phyloP scores from a whole-genome alignment of 768 basidiomycete genomes.

The Galerina marginata region DNA sequence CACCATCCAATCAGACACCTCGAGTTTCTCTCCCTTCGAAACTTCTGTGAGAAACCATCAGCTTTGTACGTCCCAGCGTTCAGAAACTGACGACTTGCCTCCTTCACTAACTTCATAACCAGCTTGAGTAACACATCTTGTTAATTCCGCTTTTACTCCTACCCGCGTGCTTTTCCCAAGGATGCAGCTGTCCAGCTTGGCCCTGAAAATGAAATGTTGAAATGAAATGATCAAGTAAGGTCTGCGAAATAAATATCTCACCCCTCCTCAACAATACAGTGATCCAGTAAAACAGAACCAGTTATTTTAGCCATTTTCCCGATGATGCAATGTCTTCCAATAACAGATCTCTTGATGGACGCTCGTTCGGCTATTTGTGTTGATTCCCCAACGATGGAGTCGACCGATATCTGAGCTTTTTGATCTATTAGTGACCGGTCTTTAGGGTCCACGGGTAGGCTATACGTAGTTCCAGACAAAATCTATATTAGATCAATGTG shows the following conservation, averaged over 20 bases:
- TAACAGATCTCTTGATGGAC: constrained; percentile 77
- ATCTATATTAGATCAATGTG: constrained; percentile 42
- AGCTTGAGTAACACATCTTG: constrained; percentile 73
- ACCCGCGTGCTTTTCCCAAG: constrained; percentile 77
- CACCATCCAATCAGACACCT: constrained; percentile 43
- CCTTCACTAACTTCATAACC: constrained; percentile 74
- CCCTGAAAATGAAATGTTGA: constrained; percentile 44
- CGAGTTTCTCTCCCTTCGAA: constrained; percentile 49
- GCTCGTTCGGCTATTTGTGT: constrained; percentile 83
- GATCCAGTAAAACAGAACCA: constrained; percentile 86
- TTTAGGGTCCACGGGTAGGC: constrained; percentile 63
- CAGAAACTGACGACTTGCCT: constrained; percentile 47
- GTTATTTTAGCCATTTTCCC: constrained; percentile 84
- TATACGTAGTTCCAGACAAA: constrained; percentile 54
- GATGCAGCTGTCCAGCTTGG: constrained; percentile 78
- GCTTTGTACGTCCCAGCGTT: neutral
- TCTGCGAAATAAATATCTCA: constrained; percentile 37
- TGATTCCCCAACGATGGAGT: constrained; percentile 82
- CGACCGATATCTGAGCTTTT: constrained; percentile 82
- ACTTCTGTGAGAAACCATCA: constrained; percentile 43
- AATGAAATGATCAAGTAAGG: neutral
- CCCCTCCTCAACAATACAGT: constrained; percentile 90
- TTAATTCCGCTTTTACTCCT: constrained; percentile 70
- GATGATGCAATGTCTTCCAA: constrained; percentile 84
- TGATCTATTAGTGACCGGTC: constrained; percentile 75